Evolutionary conservation across 768 basidiomycete genomes (phyloP).

Genomic region (Pleurotus tuber-regium): DNA sequence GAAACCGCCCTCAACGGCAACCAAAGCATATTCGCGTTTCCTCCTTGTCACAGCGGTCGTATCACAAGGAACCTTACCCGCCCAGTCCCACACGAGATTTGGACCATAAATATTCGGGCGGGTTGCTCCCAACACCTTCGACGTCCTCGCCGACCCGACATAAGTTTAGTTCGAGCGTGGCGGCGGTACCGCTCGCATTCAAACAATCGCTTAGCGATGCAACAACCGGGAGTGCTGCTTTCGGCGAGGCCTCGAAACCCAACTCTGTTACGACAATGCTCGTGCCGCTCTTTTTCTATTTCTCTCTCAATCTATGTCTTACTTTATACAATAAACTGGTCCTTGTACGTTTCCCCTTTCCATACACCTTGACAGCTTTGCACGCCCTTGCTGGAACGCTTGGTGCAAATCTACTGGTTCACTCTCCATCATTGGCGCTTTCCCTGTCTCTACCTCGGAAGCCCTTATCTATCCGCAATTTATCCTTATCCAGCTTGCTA

Average conservation of each 20-base stretch:
- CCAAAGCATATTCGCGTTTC: constrained; percentile 8
- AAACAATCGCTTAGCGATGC: too few relatives aligned
- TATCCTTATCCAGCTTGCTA: constrained; percentile 18
- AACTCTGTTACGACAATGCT: constrained; percentile 36
- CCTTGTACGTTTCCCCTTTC: constrained; percentile 90
- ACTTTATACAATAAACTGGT: constrained; percentile 96
- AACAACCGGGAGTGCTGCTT: too few relatives aligned
- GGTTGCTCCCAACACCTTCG: constrained; percentile 4
- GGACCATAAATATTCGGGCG: not conserved
- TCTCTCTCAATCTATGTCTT: constrained; percentile 85
- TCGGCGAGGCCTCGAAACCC: constrained; percentile 1
- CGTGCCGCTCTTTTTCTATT: constrained; percentile 73
- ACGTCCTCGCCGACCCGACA: constrained; percentile 3
- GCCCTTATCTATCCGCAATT: constrained; percentile 11
- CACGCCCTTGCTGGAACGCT: constrained; percentile 85
- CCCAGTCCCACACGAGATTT: not conserved
- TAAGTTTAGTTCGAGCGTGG: not conserved
- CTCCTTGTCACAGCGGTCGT: constrained; percentile 5
- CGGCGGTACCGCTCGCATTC: constrained; percentile 13
- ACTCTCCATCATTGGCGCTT: constrained; percentile 19
- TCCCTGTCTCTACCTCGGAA: constrained; percentile 13
- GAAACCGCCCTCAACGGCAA: not conserved
- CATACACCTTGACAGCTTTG: constrained; percentile 91
- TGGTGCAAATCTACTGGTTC: constrained; percentile 70
- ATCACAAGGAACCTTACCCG: constrained; percentile 8